Evolutionary conservation across 1,139 yeast species (phyloP), one percentile per base, ranked within the genome.

Genomic region (Debaryomyces fabryi): DNA sequence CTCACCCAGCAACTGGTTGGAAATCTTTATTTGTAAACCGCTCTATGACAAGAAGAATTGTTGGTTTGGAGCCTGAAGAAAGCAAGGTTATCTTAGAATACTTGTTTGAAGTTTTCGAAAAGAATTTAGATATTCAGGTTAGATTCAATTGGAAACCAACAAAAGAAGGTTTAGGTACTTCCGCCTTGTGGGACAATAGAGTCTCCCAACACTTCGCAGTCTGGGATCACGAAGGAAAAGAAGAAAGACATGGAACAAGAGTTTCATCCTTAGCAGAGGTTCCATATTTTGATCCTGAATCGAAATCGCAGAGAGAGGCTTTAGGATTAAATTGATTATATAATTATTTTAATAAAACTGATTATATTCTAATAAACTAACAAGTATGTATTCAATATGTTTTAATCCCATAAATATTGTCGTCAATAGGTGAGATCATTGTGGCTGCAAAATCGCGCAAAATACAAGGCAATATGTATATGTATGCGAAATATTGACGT

Each of bases 111-210:
- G 57, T 72, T 16, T 69, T 57, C 47, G 77, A 72, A 57, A 69
- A 63, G 56, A 65, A 70, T 55, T 60, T 67, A 52, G 76, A 72
- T 50, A 71, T 71, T 45, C 84, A 81, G 59, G 83, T 79, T 27
- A 66, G 85, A 57, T 79, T 80, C 68, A 78, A 73, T 56, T 81
- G 85, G 85, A 71, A 71, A 49, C 71, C 76, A 37, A 65, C 80
- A 24, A 67, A 71, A 56, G 64, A 67, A 1, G 85, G 83, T 8
- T 68, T 68, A 42, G 84, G 83, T 24, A 75, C 82, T 25, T 76
- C 82, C 49, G 85, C 84, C 35, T 59, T 81, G 44, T 81, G 86
- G 86, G 85, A 81, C 54, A 81, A 81, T 68, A 65, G 85, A 63
- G 58, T 77, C 48, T 67, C 79, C 40, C 79, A 78, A 50, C 85